A percentile compares a stretch with the other conserved stretches of the same genome.
phyloP scores from a whole-genome alignment of 257 asterid genomes.

The Scutellaria baicalensis region DNA sequence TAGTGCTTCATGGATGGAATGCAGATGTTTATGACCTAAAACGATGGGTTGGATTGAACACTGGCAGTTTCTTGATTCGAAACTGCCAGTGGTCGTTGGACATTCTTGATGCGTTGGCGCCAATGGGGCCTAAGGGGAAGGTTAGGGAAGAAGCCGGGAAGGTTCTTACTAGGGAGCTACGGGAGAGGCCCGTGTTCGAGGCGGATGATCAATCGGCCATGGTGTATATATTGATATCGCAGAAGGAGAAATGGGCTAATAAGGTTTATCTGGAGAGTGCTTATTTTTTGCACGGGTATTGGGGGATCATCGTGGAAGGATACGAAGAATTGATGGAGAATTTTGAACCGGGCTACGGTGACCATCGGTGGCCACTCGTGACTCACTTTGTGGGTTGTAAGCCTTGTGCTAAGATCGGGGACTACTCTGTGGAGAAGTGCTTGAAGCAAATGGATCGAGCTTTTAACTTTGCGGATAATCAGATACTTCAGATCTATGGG shows the following conservation, averaged over 20 bases:
- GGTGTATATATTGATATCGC: not conserved
- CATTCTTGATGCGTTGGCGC: not conserved
- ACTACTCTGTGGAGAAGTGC: not conserved
- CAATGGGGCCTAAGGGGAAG: not conserved
- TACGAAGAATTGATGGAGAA: not conserved
- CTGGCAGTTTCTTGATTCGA: not conserved
- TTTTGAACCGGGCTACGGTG: not conserved
- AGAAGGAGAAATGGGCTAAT: not conserved
- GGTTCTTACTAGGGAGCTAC: not conserved
- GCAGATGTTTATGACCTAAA: not conserved
- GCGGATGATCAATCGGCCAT: not conserved
- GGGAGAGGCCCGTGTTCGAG: not conserved
- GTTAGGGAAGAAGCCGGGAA: not conserved
- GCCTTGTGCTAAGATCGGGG: not conserved
- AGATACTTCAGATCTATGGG: not conserved
- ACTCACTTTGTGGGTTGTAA: not conserved
- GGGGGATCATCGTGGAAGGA: not conserved
- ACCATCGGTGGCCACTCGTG: not conserved
- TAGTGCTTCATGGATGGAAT: not conserved
- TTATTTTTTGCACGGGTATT: not conserved
- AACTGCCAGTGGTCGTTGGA: not conserved
- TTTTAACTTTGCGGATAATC: not conserved
- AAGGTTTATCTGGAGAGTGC: not conserved
- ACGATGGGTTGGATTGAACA: not conserved
- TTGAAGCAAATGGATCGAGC: not conserved